phyloP scores from a whole-genome alignment of 768 basidiomycete genomes.

The Boletus insuetus region DNA sequence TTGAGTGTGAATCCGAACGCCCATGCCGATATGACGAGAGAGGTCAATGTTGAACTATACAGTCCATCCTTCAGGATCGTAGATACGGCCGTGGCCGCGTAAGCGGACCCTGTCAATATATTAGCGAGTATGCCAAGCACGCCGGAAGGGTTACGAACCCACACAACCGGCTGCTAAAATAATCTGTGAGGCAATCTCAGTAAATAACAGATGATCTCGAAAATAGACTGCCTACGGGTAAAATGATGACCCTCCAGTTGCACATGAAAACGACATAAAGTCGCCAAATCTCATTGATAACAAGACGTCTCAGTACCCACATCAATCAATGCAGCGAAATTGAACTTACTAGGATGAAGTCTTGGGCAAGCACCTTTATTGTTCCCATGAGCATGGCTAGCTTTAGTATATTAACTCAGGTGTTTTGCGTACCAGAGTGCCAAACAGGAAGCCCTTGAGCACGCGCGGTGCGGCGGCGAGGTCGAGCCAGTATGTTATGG shows the following conservation, averaged over 20 bases:
- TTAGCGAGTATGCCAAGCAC: not conserved
- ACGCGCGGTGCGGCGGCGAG: not conserved
- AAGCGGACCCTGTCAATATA: not conserved
- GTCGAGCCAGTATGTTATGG: constrained; percentile 2
- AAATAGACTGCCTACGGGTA: not conserved
- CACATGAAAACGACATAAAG: not conserved
- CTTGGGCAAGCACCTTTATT: not conserved
- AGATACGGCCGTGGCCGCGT: not conserved
- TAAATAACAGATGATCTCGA: not conserved
- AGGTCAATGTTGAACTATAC: not conserved
- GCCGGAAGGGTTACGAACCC: not conserved
- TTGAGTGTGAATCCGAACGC: not conserved
- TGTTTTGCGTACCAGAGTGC: not conserved
- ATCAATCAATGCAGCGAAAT: not conserved
- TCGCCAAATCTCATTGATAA: not conserved
- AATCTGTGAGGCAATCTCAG: not conserved
- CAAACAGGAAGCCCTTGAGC: not conserved
- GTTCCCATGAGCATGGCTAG: not conserved
- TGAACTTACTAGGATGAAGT: not conserved
- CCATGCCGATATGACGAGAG: not conserved
- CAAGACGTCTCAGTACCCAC: not conserved
- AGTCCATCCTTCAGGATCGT: not conserved
- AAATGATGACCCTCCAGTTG: not conserved
- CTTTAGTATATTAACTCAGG: too few relatives aligned
- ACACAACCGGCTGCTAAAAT: not conserved